A percentile compares a stretch with the other conserved stretches of the same genome.
Conservation (phyloP, 331 rosid species). For the Prunus yedoensis region DNA sequence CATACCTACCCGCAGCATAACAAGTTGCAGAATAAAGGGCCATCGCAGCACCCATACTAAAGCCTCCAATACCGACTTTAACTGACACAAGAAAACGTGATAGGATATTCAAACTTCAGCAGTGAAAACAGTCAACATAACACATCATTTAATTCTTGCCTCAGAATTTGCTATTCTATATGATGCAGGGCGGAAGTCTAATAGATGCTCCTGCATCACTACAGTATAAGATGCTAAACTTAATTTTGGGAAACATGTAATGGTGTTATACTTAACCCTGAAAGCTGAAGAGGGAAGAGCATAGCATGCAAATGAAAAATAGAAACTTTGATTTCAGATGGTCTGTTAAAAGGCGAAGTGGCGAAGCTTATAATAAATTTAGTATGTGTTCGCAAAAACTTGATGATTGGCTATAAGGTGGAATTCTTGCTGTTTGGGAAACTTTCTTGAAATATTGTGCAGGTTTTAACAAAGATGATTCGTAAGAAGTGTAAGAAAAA, state of each 20-base stretch:
- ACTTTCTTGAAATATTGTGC: no score
- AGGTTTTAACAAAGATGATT: no score
- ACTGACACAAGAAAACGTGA: conserved; percentile 49
- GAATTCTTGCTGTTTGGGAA: no score
- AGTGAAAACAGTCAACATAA: conserved; percentile 6
- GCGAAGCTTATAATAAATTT: no score
- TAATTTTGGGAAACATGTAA: background rate
- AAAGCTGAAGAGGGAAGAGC: background rate
- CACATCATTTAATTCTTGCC: background rate
- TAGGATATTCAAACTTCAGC: conserved; percentile 16
- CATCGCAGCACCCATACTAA: conserved; percentile 93
- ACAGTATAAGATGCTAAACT: background rate
- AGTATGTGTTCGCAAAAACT: no score
- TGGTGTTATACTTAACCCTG: background rate
- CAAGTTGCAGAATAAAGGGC: conserved; percentile 91
- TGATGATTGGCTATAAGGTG: no score
- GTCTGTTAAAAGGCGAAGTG: no score
- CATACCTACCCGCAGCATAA: conserved; percentile 70
- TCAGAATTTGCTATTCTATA: no score
- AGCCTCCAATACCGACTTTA: conserved; percentile 90
- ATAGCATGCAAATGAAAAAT: no score
- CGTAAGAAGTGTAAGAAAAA: background rate
- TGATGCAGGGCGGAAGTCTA: no score
- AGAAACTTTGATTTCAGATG: no score
- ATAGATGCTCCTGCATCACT: no score